Base-by-base conservation (phyloP, 1,284 basidiomycete species). In the Trametes polyzona region DNA sequence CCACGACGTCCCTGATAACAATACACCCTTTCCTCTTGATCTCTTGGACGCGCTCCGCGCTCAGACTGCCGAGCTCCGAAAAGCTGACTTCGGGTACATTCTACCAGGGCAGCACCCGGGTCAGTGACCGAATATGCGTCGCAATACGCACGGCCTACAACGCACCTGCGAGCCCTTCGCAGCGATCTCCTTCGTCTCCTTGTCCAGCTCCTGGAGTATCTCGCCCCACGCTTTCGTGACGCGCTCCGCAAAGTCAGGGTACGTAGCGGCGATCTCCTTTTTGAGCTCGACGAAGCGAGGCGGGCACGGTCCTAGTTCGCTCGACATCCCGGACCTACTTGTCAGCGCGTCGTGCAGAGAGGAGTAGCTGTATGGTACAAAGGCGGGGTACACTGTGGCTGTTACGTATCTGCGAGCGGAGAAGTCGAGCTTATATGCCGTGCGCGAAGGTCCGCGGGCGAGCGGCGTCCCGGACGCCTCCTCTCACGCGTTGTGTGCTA, bases 1-100 rank as follows among this genome's bases (percentile, higher is more conserved):
- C 78, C 1, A 90, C 84, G 2, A 89, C 79, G 61, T 83, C 79
- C 39, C 73, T 78, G 53, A 90, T 84, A n/a, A 90, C 78, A 23
- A 88, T 77, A 26, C 78, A 79, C 8, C 87, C 87, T 55, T 76
- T 77, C 42, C 79, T 73, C 62, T 77, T 83, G 59, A 90, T 83
- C 47, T 70, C 72, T 3, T 77, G 75, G 6, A 86, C 60, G 44
- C 82, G 73, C 29, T 82, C 79, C 0, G 68, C 56, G 24, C 74
- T 73, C 47, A 88, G 71, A 26, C 69, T 79, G 3, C 74, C 67
- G 21, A 89, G 70, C 41, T 87, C 81, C 2, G 74, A 65, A 67
- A 87, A 87, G 9, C 80, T 74, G 41, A 88, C 79, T 70, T 86
- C 81, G 0, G 87, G 86, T 39, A 89, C 72, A 44, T 68, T 69